Evolutionary conservation across 768 basidiomycete genomes (phyloP).

Genomic region (Mycena pura): DNA sequence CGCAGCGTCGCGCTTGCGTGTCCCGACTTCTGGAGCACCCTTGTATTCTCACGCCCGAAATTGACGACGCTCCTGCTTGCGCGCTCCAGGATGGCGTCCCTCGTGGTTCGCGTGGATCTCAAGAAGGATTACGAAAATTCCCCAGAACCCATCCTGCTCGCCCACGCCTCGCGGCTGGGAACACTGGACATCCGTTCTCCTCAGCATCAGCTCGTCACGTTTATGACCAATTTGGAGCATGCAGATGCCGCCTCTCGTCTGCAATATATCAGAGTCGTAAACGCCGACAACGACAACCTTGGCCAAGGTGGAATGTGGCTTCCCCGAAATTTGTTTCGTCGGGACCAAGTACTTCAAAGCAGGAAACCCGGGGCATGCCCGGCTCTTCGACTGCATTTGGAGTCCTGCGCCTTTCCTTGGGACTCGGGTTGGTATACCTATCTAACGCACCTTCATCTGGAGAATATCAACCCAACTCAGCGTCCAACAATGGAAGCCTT

Average conservation of each 20-base stretch:
- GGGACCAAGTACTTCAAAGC: neutral
- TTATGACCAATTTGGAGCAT: conserved; percentile 16
- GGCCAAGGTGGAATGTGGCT: conserved; percentile 8
- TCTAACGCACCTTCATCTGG: conserved; percentile 21
- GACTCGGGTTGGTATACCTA: conserved; percentile 22
- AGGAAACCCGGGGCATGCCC: neutral
- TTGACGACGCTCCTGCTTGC: conserved; percentile 26
- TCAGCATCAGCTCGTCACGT: conserved; percentile 2
- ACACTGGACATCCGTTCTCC: conserved; percentile 14
- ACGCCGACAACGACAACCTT: neutral
- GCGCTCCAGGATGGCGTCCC: conserved; percentile 20
- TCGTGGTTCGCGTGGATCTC: conserved; percentile 23
- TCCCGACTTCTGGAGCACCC: conserved; percentile 24
- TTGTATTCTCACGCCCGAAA: conserved; percentile 23
- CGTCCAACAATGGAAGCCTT: conserved; percentile 18
- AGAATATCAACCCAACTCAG: conserved; percentile 5
- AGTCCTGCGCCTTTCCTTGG: conserved; percentile 26
- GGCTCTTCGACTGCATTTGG: conserved; percentile 10
- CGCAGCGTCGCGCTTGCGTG: conserved; percentile 23
- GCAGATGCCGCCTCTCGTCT: conserved; percentile 13
- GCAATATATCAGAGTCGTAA: conserved; percentile 7
- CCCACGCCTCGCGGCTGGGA: conserved; percentile 17
- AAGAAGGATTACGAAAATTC: conserved; percentile 2
- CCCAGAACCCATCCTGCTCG: conserved; percentile 16
- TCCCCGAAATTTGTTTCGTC: conserved; percentile 15